Conservation (phyloP, 257 asterid genomes). For the Phtheirospermum japonicum region DNA sequence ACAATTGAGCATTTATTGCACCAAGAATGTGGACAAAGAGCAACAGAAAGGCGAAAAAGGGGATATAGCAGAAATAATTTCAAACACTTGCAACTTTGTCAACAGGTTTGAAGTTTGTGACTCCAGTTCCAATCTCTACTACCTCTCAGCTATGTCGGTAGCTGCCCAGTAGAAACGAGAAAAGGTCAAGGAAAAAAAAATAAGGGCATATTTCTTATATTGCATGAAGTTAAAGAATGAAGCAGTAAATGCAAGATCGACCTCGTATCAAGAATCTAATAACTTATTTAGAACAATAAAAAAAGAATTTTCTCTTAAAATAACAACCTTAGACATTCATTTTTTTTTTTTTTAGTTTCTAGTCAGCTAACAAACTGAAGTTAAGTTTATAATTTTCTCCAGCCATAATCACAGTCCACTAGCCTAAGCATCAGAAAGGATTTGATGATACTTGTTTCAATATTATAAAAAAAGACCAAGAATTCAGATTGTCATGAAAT, state of each 20-base stretch:
- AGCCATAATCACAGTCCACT: too few relatives aligned
- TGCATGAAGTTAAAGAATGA: background rate
- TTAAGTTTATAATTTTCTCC: too few relatives aligned
- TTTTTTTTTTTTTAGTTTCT: too few relatives aligned
- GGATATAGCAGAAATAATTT: background rate
- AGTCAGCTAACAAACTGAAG: too few relatives aligned
- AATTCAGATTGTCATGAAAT: background rate
- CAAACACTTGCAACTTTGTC: conserved; percentile 59
- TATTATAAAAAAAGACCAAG: background rate
- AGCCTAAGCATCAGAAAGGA: too few relatives aligned
- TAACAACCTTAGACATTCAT: too few relatives aligned
- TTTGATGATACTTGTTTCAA: background rate
- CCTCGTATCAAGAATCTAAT: background rate
- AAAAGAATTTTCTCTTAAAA: background rate
- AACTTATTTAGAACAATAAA: background rate
- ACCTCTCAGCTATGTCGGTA: conserved; percentile 71
- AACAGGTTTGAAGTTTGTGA: conserved; percentile 55
- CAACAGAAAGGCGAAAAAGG: background rate
- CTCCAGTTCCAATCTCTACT: conserved; percentile 61
- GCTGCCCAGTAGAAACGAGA: conserved; percentile 35
- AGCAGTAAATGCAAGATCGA: background rate
- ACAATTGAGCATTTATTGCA: background rate
- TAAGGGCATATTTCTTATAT: background rate
- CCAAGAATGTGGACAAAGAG: background rate
- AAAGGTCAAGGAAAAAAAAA: background rate